These are phyloP conservation scores for Polymyxa betae DNA, from an alignment of 208 protist genomes.

Conservation along the genomic window DNA sequence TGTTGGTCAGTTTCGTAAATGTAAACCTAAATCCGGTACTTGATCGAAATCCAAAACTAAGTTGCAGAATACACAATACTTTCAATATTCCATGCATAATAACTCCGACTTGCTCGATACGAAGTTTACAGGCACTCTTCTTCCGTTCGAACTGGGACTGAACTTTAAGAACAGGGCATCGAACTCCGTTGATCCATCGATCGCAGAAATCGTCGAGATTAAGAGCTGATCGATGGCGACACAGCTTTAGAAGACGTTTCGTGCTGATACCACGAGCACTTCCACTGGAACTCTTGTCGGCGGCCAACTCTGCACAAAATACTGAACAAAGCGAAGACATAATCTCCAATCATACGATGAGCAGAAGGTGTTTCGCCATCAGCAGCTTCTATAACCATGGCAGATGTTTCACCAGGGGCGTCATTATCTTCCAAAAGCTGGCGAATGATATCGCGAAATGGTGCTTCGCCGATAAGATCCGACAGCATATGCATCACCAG, in stretches of 20 bases:
- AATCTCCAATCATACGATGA: no score
- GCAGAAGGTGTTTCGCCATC: not conserved
- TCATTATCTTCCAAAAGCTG: slow-evolving; percentile 14
- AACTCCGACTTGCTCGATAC: slow-evolving; percentile 19
- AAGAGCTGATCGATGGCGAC: slow-evolving; percentile 31
- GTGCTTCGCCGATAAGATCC: slow-evolving; percentile 19
- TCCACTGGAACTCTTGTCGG: slow-evolving; percentile 16
- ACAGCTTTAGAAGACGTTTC: slow-evolving; percentile 23
- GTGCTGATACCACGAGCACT: slow-evolving; percentile 50
- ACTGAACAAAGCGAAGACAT: no score
- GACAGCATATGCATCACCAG: slow-evolving; percentile 30
- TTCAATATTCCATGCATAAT: slow-evolving; percentile 40
- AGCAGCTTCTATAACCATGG: not conserved
- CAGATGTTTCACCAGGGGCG: not conserved
- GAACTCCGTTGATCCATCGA: slow-evolving; percentile 44
- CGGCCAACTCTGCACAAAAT: no score
- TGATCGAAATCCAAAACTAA: not conserved
- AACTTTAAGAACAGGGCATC: slow-evolving; percentile 39
- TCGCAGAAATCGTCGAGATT: slow-evolving; percentile 48
- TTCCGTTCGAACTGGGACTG: not conserved
- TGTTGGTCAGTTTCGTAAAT: slow-evolving; percentile 50
- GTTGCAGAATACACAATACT: not conserved
- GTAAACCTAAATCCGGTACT: not conserved
- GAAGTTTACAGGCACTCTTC: slow-evolving; percentile 18
- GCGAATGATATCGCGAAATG: slow-evolving; percentile 1